Percentiles rank a stretch among this genome's conserved stretches.
phyloP scores from a whole-genome alignment of 169 alveolate genomes.

The Sarcocystis neurona region DNA sequence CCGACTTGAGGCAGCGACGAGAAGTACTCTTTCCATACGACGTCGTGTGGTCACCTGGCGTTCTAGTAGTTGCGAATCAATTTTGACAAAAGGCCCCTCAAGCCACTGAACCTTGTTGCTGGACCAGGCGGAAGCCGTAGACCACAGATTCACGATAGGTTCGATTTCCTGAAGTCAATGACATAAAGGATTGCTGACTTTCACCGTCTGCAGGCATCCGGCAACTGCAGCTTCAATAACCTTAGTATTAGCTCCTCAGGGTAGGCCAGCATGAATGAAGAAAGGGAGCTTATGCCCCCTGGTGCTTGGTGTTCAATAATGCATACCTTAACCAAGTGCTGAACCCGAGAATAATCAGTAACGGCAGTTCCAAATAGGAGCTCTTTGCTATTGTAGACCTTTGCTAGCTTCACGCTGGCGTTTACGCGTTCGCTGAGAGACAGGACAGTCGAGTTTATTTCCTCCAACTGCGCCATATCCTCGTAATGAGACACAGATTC shows the following conservation, averaged over 20 bases:
- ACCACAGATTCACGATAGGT: slow-evolving; percentile 90
- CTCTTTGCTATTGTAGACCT: slow-evolving; percentile 86
- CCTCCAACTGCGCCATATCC: slow-evolving; percentile 76
- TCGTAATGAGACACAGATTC: slow-evolving; percentile 79
- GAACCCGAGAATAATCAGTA: slow-evolving; percentile 86
- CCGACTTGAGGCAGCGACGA: no score
- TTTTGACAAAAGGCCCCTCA: slow-evolving; percentile 82
- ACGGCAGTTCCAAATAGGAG: slow-evolving; percentile 83
- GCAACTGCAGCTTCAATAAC: no score
- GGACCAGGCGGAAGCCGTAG: slow-evolving; percentile 87
- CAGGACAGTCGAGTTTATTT: slow-evolving; percentile 80
- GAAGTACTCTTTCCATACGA: no score
- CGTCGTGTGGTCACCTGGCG: slow-evolving; percentile 23
- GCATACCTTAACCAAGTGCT: slow-evolving; percentile 45
- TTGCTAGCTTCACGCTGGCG: slow-evolving; percentile 84
- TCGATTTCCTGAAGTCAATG: slow-evolving; percentile 82
- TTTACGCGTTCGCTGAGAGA: slow-evolving; percentile 80
- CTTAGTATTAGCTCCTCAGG: not conserved
- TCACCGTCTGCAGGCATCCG: no score
- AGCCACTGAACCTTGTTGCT: slow-evolving; percentile 81
- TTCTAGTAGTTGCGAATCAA: slow-evolving; percentile 79
- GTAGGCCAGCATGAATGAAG: not conserved
- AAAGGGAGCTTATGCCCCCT: no score
- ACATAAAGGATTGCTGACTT: no score
- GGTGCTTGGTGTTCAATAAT: not conserved